Base-by-base conservation (phyloP, 1,284 basidiomycete species). In the Phylloporus sp. region DNA sequence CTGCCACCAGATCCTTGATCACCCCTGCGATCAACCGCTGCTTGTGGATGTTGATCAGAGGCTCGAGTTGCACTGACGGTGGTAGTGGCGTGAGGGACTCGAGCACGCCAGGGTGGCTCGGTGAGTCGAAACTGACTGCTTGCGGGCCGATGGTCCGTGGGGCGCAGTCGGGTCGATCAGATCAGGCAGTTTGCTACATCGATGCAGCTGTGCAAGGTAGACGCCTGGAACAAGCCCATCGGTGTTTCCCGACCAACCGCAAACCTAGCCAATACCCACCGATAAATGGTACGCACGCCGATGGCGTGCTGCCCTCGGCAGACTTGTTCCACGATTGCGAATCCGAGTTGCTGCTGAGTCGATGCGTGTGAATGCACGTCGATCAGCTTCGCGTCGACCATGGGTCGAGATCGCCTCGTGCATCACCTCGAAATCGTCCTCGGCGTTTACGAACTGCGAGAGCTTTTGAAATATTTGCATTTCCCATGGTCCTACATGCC, bases 11-110 rank as follows among this genome's bases (percentile, higher is more conserved):
- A 17, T 85, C 83, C 73, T 92, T 92, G 72, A 94, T 89, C 37
- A 92, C 87, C 12, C 83, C 84, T 10, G 94, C 92, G 58, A 93
- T 90, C 66, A 88, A 78, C 32, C 94, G 87, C 72, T 94, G 92
- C 77, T 95, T 95, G 76, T 95, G 92, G 6, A 95, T 87, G 74
- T 95, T 95, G 78, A 95, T 91, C 61, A 95, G 79, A 3, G 93
- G 93, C 67, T 93, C 90, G n/a, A 95, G 84, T 66, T 89, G 85
- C 79, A 94, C 88, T n/a, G 83, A 83, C 0, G 84, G 73, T 0
- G 92, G 92, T 15, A 94, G 83, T 3, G 89, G 84, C 4, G 86
- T 81, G 6, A 94, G 82, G 22, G 87, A 81, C 2, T 84, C 81
- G 74, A 94, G 94, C 20, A 93, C 89, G 67, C 92, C 89, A 0